Conservation (phyloP, 441 rosid species). For the Gossypium davidsonii region DNA sequence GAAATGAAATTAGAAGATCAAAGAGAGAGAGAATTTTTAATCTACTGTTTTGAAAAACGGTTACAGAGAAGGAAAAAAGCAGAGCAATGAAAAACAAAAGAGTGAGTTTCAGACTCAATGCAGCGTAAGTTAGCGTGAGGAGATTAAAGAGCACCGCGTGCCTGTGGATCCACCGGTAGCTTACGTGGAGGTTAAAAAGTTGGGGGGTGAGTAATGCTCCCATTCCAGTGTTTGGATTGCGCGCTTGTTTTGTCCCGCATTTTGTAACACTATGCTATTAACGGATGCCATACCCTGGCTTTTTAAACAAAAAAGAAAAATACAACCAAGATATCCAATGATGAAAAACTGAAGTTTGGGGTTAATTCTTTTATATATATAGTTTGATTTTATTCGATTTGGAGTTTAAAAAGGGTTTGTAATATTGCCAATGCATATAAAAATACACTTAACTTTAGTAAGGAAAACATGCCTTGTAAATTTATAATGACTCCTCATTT, state of each 20-base stretch:
- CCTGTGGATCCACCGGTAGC: background rate
- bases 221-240: background rate
- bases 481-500: background rate
- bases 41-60: slow-evolving; percentile 15
- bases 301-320: too few relatives aligned
- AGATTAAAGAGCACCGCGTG: background rate
- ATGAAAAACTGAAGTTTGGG: too few relatives aligned
- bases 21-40: background rate
- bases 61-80: slow-evolving; percentile 4
- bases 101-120: background rate
- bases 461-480: background rate
- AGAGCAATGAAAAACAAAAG: background rate
- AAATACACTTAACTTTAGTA: background rate
- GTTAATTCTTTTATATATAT: too few relatives aligned
- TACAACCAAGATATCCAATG: too few relatives aligned
- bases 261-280: background rate
- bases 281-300: background rate
- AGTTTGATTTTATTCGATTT: too few relatives aligned
- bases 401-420: background rate
- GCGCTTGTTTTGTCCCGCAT: background rate
- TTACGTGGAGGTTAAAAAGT: background rate
- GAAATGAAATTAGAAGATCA: background rate
- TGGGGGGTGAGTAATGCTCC: background rate
- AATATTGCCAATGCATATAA: background rate
- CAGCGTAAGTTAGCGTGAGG: background rate